Evolutionary conservation across 805 yeast genomes (phyloP), one percentile per base, ranked within the genome.

Genomic region (Kazachstania bromeliacearum): DNA sequence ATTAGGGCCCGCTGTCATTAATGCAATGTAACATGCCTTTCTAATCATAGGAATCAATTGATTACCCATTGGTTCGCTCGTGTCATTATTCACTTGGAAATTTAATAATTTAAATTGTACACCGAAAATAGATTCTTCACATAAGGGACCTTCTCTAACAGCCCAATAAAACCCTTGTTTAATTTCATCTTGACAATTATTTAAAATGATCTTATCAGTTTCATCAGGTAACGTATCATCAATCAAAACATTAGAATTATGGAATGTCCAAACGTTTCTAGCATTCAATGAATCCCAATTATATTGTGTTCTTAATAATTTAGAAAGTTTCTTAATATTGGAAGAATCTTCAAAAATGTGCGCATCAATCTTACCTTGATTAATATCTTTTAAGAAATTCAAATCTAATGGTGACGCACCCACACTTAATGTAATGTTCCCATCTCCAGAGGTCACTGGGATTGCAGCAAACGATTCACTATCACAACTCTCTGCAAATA

Each of bases 281-380:
- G 95, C 78, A 0, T 87, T 81, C 14, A 87, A 63, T 0, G 88
- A 67, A 57, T 88, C 96, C 94, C 95, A 87, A 0, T 68, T 71
- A 53, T 78, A 79, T 10, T 69, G 63, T 1, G 63, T 64, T 40
- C 77, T 68, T 36, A 87, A 66, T 10, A 61, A 54, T 44, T 73
- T 77, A 3, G 83, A 68, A 1, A 62, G 51, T 39, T 70, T 67
- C 2, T 73, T 67, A 52, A 55, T 52, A 13, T 40, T 52, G 6
- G 74, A 49, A 13, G 57, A 58, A 0, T 80, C 79, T 1, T 46
- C 47, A 40, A 73, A 77, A 10, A 87, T 68, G 8, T 34, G 26
- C 16, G 25, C 36, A 30, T 33, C 24, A 7, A 40, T 26, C 8
- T 28, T 31, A 20, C 39, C 38, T 14, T 34, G 31, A 8, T 35